Evolutionary conservation across 306 rosid genomes (phyloP).

Genomic region (Neltuma alba): DNA sequence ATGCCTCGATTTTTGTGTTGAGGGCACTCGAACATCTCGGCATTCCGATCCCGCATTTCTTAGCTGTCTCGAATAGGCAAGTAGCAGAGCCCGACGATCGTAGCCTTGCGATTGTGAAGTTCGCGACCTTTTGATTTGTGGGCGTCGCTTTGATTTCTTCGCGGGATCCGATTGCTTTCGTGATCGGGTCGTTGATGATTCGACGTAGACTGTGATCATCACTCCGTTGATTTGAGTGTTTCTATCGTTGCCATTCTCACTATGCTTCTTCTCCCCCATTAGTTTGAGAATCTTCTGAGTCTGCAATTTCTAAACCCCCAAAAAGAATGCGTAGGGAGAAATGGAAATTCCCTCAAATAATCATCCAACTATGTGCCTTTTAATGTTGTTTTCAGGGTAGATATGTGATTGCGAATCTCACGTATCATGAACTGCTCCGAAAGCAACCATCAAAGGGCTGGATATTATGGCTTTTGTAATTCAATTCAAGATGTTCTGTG

Average conservation of each 20-base stretch:
- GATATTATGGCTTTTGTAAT: constrained; percentile 11
- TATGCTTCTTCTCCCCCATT: constrained; percentile 31
- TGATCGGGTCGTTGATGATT: constrained; percentile 40
- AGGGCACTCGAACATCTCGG: constrained; percentile 31
- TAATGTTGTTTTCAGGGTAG: constrained; percentile 2
- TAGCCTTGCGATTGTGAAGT: constrained; percentile 29
- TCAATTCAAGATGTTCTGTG: constrained; percentile 8
- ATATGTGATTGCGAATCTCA: background rate
- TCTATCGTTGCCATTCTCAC: background rate
- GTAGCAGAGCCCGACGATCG: constrained; percentile 76
- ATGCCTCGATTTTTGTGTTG: constrained; percentile 26
- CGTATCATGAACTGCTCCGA: constrained; percentile 4
- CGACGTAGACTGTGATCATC: constrained; percentile 63
- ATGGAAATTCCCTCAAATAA: constrained; percentile 3
- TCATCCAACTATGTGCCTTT: background rate
- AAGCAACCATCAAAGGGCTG: background rate
- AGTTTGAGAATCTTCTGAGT: background rate
- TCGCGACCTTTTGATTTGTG: background rate
- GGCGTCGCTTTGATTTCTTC: constrained; percentile 25
- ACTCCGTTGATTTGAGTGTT: constrained; percentile 45
- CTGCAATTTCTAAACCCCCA: background rate
- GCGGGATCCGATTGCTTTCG: constrained; percentile 8
- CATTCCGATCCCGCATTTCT: constrained; percentile 37
- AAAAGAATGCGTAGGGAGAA: background rate
- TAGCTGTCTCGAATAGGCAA: constrained; percentile 55